phyloP scores from a whole-genome alignment of 495 filamentous ascomycete genomes.

The Pyrenula aspistea region DNA sequence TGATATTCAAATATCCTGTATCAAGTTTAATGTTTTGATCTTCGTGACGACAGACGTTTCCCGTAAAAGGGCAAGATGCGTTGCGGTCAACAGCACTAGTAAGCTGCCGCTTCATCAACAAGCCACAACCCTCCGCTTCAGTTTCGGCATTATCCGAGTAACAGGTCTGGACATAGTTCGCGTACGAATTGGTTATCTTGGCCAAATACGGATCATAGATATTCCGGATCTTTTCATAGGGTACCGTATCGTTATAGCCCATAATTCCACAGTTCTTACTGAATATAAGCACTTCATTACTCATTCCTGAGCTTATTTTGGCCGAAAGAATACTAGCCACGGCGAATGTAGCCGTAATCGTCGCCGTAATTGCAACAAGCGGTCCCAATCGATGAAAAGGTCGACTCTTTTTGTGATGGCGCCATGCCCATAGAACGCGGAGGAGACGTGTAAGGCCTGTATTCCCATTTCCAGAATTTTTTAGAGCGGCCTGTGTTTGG shows the following conservation, averaged over 20 bases:
- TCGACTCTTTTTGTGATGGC: background rate
- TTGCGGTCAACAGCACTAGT: background rate
- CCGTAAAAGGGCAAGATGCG: constrained; percentile 4
- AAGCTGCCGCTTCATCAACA: background rate
- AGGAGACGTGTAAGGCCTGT: background rate
- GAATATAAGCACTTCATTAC: background rate
- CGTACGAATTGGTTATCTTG: background rate
- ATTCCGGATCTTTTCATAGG: background rate
- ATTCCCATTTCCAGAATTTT: constrained; percentile 2
- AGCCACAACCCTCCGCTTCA: background rate
- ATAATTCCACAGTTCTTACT: background rate
- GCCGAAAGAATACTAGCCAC: constrained; percentile 6
- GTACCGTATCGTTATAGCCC: background rate
- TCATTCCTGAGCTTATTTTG: background rate
- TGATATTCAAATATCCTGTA: constrained; percentile 6
- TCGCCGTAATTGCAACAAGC: background rate
- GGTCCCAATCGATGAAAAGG: background rate
- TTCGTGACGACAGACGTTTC: constrained; percentile 2
- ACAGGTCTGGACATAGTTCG: background rate
- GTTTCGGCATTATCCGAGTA: background rate
- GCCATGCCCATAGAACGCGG: background rate
- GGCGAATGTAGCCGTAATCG: background rate
- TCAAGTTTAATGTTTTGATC: constrained; percentile 4
- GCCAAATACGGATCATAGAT: background rate
- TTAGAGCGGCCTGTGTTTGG: constrained; percentile 6